Conservation (phyloP, 345 rosid genomes). For the Psidium friedrichsthalianum region DNA sequence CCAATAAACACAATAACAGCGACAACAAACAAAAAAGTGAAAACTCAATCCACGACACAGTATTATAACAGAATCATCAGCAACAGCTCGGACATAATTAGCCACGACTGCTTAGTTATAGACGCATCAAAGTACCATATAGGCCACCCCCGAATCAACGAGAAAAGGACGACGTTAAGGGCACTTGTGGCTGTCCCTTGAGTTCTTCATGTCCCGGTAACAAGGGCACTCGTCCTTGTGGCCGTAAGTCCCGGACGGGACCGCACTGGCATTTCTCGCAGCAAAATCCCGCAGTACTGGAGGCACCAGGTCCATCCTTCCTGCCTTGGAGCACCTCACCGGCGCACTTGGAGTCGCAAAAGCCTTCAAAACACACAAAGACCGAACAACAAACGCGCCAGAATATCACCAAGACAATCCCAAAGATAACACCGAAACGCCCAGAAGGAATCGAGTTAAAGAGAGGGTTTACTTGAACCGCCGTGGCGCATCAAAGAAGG, state of each 20-base stretch:
- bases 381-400: background rate
- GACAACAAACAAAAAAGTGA: background rate
- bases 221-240: conserved; percentile 63
- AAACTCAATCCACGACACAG: background rate
- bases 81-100: background rate
- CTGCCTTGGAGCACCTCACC: conserved; percentile 47
- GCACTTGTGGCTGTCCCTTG: conserved; percentile 53
- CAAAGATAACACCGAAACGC: background rate
- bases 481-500: background rate
- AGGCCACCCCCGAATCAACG: background rate
- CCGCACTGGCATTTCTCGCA: conserved; percentile 64
- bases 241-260: conserved; percentile 75
- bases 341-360: conserved; percentile 36
- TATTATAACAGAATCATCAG: background rate
- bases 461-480: background rate
- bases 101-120: background rate
- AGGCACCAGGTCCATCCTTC: conserved; percentile 44
- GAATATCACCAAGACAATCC: background rate
- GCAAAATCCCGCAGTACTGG: conserved; percentile 63
- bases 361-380: background rate
- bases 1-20: background rate
- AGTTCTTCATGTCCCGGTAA: conserved; percentile 43
- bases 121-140: background rate
- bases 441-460: background rate
- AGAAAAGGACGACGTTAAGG: conserved; percentile 18